These are phyloP conservation scores for Tetraselmis chui DNA, from an alignment of 139 green algal genomes.

Conservation along the genomic window DNA sequence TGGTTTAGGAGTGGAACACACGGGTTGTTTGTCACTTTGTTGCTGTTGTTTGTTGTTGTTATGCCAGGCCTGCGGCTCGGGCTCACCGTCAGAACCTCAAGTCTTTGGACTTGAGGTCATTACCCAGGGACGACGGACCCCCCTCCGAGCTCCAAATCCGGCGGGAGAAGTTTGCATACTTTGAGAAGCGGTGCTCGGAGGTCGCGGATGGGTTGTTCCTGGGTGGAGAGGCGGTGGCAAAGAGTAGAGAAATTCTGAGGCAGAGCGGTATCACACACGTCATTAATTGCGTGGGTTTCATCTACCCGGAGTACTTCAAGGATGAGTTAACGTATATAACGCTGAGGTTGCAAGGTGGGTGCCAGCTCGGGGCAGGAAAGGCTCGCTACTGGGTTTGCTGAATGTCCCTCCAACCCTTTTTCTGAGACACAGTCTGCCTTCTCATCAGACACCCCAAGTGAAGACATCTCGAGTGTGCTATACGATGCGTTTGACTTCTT, in stretches of 20 bases:
- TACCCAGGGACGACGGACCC: not conserved
- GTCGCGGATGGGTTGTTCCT: constrained; percentile 77
- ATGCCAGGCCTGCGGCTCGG: not conserved
- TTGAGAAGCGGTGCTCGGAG: constrained; percentile 63
- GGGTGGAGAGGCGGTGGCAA: constrained; percentile 75
- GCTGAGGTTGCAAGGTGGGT: constrained; percentile 80
- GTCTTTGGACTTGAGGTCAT: not conserved
- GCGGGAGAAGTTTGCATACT: constrained; percentile 60
- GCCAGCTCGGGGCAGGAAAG: not conserved
- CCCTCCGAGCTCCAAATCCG: constrained; percentile 23
- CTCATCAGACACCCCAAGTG: constrained; percentile 71
- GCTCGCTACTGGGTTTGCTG: not conserved
- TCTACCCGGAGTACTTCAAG: constrained; percentile 82
- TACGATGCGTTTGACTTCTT: constrained; percentile 97
- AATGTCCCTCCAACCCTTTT: not conserved
- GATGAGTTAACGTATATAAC: constrained; percentile 78
- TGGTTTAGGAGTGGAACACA: too few relatives aligned
- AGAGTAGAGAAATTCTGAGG: constrained; percentile 55
- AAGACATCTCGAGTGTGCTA: constrained; percentile 88
- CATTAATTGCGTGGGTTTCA: constrained; percentile 91
- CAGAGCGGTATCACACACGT: constrained; percentile 84
- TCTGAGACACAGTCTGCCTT: too few relatives aligned
- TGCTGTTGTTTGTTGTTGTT: too few relatives aligned
- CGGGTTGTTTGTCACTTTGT: too few relatives aligned
- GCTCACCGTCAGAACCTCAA: not conserved